Evolutionary conservation across 371 early-diverging fungal genomes (phyloP), one percentile per base, ranked within the genome.

Genomic region (Mortierella sp.): DNA sequence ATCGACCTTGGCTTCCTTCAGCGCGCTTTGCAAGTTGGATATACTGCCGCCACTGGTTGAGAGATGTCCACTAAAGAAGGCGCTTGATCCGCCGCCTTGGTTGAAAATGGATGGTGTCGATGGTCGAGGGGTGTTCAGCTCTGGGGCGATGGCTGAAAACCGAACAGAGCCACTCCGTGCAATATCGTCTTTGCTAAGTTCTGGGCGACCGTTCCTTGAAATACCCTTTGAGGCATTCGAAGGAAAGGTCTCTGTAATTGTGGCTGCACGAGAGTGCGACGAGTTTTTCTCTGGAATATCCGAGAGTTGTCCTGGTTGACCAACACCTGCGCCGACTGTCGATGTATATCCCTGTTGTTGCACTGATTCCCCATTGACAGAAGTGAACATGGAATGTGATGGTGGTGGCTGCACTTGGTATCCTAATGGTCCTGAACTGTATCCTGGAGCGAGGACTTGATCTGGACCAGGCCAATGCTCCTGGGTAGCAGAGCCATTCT

Each of bases 1-100:
- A 40, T 76, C 61, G 10, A 76, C 50, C 45, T 55, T 61, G 50
- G 52, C 68, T 1, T 69, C 77, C 40, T 67, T 73, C 34, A 60
- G 48, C 34, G 48, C 57, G n/a, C 57, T 61, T 6, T 60, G 63
- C 29, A 63, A 47, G 43, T 55, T 71, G 21, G 59, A 27, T 22
- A 56, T 9, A 45, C 60, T 44, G 44, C 56, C 60, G 40, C 51
- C 57, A 39, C 59, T 49, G 14, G 21, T 39, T 13, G 60, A 48
- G 19, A 40, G 28, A 39, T 53, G 58, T n/a, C 45, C 54, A 39
- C 49, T n/a, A 50, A 60, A 65, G 25, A 57, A 61, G 6, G 57
- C 57, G 41, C 49, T 65, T 34, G 58, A 37, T 5, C 50, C 54
- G 19, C 39, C 52, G 22, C 40, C 31, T n/a, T 65, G 66, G 22